Conservation (phyloP, 164 flowering plant species). For the Nymphaea colorata region DNA sequence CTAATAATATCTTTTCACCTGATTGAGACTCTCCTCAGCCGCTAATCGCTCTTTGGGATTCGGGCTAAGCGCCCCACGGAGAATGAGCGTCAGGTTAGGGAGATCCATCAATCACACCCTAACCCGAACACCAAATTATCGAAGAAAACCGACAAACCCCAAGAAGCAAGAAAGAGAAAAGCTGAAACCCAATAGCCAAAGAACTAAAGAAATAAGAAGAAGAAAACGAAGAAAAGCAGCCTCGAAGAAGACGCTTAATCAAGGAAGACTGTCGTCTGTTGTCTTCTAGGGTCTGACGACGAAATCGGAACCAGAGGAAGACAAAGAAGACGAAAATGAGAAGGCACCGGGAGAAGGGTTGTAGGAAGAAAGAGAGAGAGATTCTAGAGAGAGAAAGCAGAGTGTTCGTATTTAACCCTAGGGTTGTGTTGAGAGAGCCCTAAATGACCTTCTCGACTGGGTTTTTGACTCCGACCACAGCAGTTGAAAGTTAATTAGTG, state of each 20-base stretch:
- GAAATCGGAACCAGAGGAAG: not conserved
- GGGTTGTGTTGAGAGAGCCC: not conserved
- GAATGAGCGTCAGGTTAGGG: slow-evolving; percentile 52
- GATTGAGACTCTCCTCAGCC: slow-evolving; percentile 84
- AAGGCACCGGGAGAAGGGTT: not conserved
- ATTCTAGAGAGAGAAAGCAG: not conserved
- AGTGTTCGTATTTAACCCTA: not conserved
- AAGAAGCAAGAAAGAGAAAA: not conserved
- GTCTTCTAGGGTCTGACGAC: not conserved
- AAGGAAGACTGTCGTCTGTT: too few relatives aligned
- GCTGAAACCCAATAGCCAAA: not conserved
- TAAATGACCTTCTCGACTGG: too few relatives aligned
- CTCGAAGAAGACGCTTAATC: too few relatives aligned
- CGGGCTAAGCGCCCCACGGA: slow-evolving; percentile 89
- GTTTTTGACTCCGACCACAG: not conserved
- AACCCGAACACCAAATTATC: not conserved
- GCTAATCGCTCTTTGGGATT: slow-evolving; percentile 82
- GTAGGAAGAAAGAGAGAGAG: not conserved
- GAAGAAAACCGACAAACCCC: not conserved
- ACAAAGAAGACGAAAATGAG: not conserved
- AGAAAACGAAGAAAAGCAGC: too few relatives aligned
- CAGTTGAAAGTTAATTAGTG: not conserved
- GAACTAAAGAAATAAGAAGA: not conserved
- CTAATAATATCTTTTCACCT: slow-evolving; percentile 27
- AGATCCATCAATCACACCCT: slow-evolving; percentile 56